Evolutionary conservation across 1,139 yeast genomes (phyloP), one percentile per base, ranked within the genome.

Genomic region (Kodamaea plutei): DNA sequence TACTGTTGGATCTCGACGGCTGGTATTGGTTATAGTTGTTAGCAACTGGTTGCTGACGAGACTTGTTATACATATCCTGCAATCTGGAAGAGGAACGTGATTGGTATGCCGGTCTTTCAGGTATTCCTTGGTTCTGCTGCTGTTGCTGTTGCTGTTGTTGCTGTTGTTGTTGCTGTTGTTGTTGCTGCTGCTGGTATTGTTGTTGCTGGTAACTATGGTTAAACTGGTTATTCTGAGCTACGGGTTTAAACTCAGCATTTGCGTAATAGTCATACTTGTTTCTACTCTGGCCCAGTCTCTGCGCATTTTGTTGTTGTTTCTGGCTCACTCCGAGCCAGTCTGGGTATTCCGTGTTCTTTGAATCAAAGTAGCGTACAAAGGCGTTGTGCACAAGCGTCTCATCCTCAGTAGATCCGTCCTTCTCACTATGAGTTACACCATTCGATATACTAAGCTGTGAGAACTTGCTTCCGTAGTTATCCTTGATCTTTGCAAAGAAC

Each of bases 361-460:
- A 26, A 31, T 65, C 69, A 36, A 50, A 68, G 43, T 61, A 64
- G 36, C 56, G 58, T 23, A 67, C 66, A 40, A 68, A 66, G 3
- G 73, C 72, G 40, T 62, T 59, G 47, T 68, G 73, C 33, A 68
- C 56, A 34, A 68, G 52, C 1, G 74, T 68, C 24, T 64, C 69
- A 25, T 61, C 60, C 25, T 56, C 65, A 3, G 57, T 36, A 28
- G 38, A 30, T 4, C 74, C 74, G 39, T 68, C 74, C 34, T 58
- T 61, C 26, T 68, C 74, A 2, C 20, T 15, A 15, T 16, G 21
- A 9, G 48, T 39, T 8, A 41, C 39, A 11, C 45, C 45, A 28
- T 36, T 34, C 8, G 60, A 37, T 18, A 64, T 36, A n/a, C 66
- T 56, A 23, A 64, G 50, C 30, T 53, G 60, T 8, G 67, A 57